A percentile compares a stretch with the other conserved stretches of the same genome.
These are phyloP conservation scores for Podospora australis DNA, from an alignment of 495 filamentous ascomycete species.

Conservation along the genomic window DNA sequence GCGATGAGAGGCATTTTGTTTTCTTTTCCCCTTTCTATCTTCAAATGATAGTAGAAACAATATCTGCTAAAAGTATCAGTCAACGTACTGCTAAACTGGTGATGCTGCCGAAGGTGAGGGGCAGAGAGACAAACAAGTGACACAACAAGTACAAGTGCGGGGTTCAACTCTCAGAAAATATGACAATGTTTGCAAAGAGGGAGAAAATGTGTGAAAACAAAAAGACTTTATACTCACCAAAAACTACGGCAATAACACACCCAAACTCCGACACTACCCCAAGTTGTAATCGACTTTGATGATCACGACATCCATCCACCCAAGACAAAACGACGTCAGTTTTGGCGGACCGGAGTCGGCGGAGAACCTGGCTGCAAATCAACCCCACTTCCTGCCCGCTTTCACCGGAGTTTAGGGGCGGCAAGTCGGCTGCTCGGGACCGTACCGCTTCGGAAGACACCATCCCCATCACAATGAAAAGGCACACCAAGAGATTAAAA, in stretches of 20 bases:
- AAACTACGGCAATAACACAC: background rate
- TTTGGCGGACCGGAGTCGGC: background rate
- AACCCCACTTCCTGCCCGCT: too few species aligned
- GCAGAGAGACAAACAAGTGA: background rate
- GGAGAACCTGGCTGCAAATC: background rate
- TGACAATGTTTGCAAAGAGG: background rate
- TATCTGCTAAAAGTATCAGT: too few species aligned
- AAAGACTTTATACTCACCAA: too few species aligned
- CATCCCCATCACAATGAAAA: too few species aligned
- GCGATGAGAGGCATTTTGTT: slow-evolving; percentile 18
- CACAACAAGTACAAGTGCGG: background rate
- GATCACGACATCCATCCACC: slow-evolving; percentile 1
- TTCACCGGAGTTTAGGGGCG: background rate
- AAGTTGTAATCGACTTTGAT: background rate
- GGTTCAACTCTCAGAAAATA: background rate
- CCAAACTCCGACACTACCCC: background rate
- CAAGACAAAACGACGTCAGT: too few species aligned
- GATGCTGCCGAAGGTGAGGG: background rate
- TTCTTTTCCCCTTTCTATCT: too few species aligned
- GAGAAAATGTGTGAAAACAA: background rate
- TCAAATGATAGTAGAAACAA: too few species aligned
- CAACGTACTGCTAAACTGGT: too few species aligned
- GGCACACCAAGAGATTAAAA: background rate
- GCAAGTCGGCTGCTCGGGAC: background rate
- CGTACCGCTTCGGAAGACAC: background rate